Evolutionary conservation across 106 monocot species (phyloP), one percentile per base, ranked within the genome.

Genomic region (Allium fistulosum): DNA sequence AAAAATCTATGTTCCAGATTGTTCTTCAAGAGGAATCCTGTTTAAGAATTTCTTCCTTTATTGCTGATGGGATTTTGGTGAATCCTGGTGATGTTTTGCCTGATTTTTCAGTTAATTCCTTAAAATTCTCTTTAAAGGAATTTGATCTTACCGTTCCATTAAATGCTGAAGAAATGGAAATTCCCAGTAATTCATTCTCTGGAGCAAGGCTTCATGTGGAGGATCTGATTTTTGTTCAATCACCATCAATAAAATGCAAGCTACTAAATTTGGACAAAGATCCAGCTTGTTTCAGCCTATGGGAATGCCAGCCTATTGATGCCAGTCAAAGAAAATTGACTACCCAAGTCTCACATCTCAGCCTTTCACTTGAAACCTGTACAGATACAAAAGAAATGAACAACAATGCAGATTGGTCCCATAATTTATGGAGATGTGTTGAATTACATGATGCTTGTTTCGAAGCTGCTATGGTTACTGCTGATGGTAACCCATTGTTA

Each of bases 381-480:
- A 73, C 56, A 53, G 17, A 26, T 15, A 60, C 48, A 58, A 51
- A 45, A 67, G 67, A 72, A 47, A 53, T 77, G 48, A 75, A 62
- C 51, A 50, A n/a, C 53, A 74, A 65, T 66, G 50, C 70, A 3
- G 67, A 78, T 26, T 68, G 48, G 53, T 71, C 85, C 65, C 12
- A 66, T 46, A 73, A 69, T 67, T 76, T 92, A 9, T 99, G 88
- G 92, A 87, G 71, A 73, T 99, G 97, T 71, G 69, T 90, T 75
- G 97, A 99, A 66, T 73, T 99, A 12, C 74, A 79, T 53, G 87
- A 99, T 51, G 77, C 77, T 28, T 73, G 82, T 63, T 82, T 99
- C 63, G 97, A 99, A 77, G 92, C 86, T 51, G 97, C 97, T 58
- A 99, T 99, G 97, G 89, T 86, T 22, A 99, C 97, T 71, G 80